phyloP scores from a whole-genome alignment of 2,329 filamentous ascomycete genomes.

The Bertia moriformis region DNA sequence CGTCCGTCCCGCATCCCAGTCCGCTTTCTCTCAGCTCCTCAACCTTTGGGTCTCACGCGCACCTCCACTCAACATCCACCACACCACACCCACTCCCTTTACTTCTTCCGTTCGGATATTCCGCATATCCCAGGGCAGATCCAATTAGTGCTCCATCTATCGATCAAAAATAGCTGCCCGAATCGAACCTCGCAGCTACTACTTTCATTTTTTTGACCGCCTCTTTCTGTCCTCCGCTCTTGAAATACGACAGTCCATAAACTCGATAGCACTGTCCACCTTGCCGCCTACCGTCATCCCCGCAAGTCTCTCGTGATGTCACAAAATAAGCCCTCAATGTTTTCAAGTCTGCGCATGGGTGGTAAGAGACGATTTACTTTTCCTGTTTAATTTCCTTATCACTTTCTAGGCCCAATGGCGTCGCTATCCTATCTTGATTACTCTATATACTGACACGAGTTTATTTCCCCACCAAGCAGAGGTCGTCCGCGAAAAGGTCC shows the following conservation, averaged over 20 bases:
- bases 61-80: neutral
- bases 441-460: too few species aligned
- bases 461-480: constrained; percentile 39
- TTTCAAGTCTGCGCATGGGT: constrained; percentile 1
- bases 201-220: too few species aligned
- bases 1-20: neutral
- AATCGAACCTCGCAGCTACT: neutral
- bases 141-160: neutral
- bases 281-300: neutral
- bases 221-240: neutral
- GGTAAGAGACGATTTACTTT: neutral
- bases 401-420: too few species aligned
- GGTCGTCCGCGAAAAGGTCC: constrained; percentile 95
- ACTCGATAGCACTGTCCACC: neutral
- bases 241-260: neutral
- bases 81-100: neutral
- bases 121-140: neutral
- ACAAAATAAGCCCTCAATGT: neutral
- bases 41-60: neutral
- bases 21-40: too few species aligned
- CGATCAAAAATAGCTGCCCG: neutral
- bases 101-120: neutral
- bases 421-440: too few species aligned
- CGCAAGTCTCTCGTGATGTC: neutral
- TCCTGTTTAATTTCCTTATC: too few species aligned